A percentile compares a stretch with the other conserved stretches of the same genome.
phyloP scores from a whole-genome alignment of 2,329 filamentous ascomycete species.

The Cadophora sp. region DNA sequence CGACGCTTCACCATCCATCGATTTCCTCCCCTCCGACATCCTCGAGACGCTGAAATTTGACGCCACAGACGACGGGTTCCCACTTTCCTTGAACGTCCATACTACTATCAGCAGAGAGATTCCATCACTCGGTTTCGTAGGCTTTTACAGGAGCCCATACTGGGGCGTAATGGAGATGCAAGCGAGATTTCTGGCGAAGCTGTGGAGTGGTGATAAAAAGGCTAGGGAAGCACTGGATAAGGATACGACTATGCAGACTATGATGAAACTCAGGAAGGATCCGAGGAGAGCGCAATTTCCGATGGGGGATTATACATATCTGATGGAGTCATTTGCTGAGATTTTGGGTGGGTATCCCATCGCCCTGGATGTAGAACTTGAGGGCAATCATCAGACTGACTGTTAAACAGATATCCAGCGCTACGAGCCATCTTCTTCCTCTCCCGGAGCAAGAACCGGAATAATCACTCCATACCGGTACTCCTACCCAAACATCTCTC shows the following conservation, averaged over 20 bases:
- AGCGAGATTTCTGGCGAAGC: constrained; percentile 67
- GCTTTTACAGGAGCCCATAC: constrained; percentile 84
- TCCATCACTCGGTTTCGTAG: constrained; percentile 76
- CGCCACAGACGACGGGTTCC: constrained; percentile 53
- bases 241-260: constrained; percentile 38
- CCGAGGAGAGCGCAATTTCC: constrained; percentile 71
- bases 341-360: constrained; percentile 52
- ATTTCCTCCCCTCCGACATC: constrained; percentile 65
- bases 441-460: constrained; percentile 47
- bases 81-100: constrained; percentile 71
- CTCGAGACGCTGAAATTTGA: constrained; percentile 64
- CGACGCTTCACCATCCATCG: constrained; percentile 66
- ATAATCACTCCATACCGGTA: constrained; percentile 55
- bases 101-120: constrained; percentile 66
- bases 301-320: constrained; percentile 80
- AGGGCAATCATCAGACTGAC: background rate
- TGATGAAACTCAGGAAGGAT: constrained; percentile 40
- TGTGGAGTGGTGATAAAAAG: constrained; percentile 56
- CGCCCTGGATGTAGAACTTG: background rate
- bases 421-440: constrained; percentile 42
- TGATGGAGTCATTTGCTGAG: constrained; percentile 74
- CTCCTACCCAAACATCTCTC: constrained; percentile 48
- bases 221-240: constrained; percentile 37
- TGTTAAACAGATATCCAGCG: constrained; percentile 48
- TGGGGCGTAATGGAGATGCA: constrained; percentile 93